Evolutionary conservation across 257 asterid species (phyloP).

Genomic region (Nicotiana otophora): DNA sequence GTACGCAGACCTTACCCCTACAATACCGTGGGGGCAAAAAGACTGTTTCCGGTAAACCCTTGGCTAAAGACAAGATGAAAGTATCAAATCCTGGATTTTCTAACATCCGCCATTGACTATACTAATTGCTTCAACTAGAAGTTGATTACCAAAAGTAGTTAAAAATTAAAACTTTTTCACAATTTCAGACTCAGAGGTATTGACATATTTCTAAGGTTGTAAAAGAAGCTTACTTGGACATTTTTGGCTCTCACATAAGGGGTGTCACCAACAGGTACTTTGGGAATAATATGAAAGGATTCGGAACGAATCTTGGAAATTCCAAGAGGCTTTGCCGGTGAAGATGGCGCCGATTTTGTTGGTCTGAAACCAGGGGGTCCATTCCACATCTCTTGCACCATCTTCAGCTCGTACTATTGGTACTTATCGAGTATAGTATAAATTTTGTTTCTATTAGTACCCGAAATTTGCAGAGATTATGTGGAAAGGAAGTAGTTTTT

Average conservation of each 20-base stretch:
- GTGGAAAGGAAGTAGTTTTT: too few relatives aligned
- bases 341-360: slow-evolving; percentile 58
- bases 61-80: too few relatives aligned
- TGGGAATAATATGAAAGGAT: slow-evolving; percentile 50
- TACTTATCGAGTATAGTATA: not conserved
- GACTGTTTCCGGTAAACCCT: too few relatives aligned
- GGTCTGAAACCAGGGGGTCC: slow-evolving; percentile 57
- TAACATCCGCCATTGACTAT: not conserved
- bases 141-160: not conserved
- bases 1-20: too few relatives aligned
- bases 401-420: slow-evolving; percentile 7
- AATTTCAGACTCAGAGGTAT: too few relatives aligned
- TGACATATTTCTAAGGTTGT: too few relatives aligned
- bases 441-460: not conserved
- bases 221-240: slow-evolving; percentile 32
- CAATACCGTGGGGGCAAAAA: too few relatives aligned
- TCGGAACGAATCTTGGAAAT: slow-evolving; percentile 43
- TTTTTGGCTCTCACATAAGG: slow-evolving; percentile 70
- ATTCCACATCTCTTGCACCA: slow-evolving; percentile 56
- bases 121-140: not conserved
- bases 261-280: slow-evolving; percentile 61
- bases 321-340: slow-evolving; percentile 59
- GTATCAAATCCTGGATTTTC: not conserved
- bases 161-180: slow-evolving; percentile 10
- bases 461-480: not conserved